Percentiles rank a stretch among this genome's conserved stretches.
Evolutionary conservation across 2,329 filamentous ascomycete genomes (phyloP).

Genomic region (Claviceps sp.): DNA sequence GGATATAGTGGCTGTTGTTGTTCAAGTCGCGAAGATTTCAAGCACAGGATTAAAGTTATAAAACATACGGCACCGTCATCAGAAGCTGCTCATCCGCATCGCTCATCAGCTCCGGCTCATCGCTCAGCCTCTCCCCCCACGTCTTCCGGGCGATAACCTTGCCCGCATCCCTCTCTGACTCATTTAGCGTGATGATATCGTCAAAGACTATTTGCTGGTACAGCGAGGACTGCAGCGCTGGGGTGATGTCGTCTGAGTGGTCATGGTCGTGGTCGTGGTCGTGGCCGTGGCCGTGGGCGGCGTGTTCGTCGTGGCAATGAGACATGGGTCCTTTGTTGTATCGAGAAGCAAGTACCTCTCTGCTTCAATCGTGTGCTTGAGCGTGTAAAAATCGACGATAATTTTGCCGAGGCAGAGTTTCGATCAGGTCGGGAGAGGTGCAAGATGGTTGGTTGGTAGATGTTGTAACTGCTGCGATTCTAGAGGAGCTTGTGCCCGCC

Average conservation of each 20-base stretch:
- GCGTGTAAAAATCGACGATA: too few relatives aligned
- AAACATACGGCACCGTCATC: conserved; percentile 71
- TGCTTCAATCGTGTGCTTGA: too few relatives aligned
- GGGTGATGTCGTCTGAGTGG: conserved; percentile 83
- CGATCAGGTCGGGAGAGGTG: too few relatives aligned
- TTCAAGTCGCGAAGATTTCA: too few relatives aligned
- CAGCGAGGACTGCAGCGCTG: conserved; percentile 78
- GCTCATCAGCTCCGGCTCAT: conserved; percentile 65
- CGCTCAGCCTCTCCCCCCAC: conserved; percentile 66
- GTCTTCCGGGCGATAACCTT: conserved; percentile 74
- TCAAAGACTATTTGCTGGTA: conserved; percentile 90
- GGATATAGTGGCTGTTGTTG: too few relatives aligned
- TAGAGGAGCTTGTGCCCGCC: too few relatives aligned
- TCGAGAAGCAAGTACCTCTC: background rate
- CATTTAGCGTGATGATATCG: conserved; percentile 73
- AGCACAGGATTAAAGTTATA: background rate
- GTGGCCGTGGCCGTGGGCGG: conserved; percentile 37
- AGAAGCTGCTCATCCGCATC: conserved; percentile 89
- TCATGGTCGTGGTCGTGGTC: conserved; percentile 49
- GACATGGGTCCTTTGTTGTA: conserved; percentile 17
- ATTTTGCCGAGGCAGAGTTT: too few relatives aligned
- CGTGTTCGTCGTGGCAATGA: conserved; percentile 39
- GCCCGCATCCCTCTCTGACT: conserved; percentile 54
- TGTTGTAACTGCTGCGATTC: too few relatives aligned
- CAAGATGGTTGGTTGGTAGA: too few relatives aligned